These are phyloP conservation scores for Globisporangium sylvaticum DNA, from an alignment of 352 stramenopile genomes.

Conservation along the genomic window DNA sequence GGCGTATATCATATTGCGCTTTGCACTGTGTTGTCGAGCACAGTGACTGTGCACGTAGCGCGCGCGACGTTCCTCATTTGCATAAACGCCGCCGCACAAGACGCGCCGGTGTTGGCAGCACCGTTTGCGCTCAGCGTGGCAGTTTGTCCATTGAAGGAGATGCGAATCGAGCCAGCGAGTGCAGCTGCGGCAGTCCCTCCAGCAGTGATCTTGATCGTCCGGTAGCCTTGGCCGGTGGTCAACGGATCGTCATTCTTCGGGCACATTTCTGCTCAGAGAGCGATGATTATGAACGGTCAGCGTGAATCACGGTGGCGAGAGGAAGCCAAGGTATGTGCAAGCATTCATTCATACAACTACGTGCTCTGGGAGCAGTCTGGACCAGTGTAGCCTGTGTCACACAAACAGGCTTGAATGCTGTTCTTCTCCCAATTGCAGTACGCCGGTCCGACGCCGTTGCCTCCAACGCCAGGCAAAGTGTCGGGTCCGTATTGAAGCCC, in stretches of 20 bases:
- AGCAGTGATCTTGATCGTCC: conserved; percentile 54
- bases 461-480: conserved; percentile 26
- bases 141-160: conserved; percentile 51
- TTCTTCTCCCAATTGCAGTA: conserved; percentile 88
- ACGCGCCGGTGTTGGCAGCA: conserved; percentile 24
- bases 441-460: conserved; percentile 39
- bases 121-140: conserved; percentile 36
- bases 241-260: conserved; percentile 86
- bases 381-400: conserved; percentile 78
- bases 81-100: conserved; percentile 42
- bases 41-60: conserved; percentile 35
- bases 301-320: neutral
- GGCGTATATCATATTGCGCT: conserved; percentile 20
- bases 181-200: conserved; percentile 18
- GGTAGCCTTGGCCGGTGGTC: conserved; percentile 60
- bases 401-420: conserved; percentile 73
- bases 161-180: conserved; percentile 29
- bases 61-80: conserved; percentile 35
- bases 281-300: neutral
- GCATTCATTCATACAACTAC: conserved; percentile 11
- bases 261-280: conserved; percentile 53
- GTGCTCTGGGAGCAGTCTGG: conserved; percentile 80
- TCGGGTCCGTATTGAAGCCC: conserved; percentile 48
- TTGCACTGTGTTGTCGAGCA: conserved; percentile 30
- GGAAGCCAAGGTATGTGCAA: neutral